phyloP scores from a whole-genome alignment of 2,329 filamentous ascomycete species.

The Fusarium scirpi region DNA sequence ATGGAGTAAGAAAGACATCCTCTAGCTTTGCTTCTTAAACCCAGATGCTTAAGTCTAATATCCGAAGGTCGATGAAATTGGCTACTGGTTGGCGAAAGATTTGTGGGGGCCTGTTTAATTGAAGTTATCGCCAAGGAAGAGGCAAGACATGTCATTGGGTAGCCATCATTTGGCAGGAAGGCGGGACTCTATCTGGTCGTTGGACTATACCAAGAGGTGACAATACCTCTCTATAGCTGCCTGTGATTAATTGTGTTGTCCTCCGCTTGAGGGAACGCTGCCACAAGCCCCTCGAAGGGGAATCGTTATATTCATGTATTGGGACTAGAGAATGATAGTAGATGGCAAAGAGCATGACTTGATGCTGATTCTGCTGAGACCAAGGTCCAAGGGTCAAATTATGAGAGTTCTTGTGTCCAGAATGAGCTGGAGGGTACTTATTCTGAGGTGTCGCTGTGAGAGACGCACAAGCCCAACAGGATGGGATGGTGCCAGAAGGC shows the following conservation, averaged over 20 bases:
- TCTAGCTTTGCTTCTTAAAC: not conserved
- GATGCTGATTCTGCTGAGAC: not conserved
- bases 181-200: not conserved
- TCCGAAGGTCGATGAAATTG: not conserved
- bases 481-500: not conserved
- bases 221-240: not conserved
- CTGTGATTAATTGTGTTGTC: not conserved
- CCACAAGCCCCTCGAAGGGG: not conserved
- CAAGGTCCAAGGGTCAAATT: not conserved
- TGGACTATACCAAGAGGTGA: rapidly evolving
- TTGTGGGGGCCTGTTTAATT: not conserved
- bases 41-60: not conserved
- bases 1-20: not conserved
- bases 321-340: not conserved
- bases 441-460: not conserved
- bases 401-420: not conserved
- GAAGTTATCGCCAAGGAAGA: not conserved
- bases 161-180: not conserved
- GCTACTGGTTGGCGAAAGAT: not conserved
- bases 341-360: not conserved
- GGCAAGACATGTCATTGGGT: not conserved
- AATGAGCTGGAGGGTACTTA: not conserved
- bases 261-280: not conserved
- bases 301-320: not conserved
- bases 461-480: not conserved